Conservation (phyloP, 2,329 filamentous ascomycete species). For the Calonectria hongkongensis region DNA sequence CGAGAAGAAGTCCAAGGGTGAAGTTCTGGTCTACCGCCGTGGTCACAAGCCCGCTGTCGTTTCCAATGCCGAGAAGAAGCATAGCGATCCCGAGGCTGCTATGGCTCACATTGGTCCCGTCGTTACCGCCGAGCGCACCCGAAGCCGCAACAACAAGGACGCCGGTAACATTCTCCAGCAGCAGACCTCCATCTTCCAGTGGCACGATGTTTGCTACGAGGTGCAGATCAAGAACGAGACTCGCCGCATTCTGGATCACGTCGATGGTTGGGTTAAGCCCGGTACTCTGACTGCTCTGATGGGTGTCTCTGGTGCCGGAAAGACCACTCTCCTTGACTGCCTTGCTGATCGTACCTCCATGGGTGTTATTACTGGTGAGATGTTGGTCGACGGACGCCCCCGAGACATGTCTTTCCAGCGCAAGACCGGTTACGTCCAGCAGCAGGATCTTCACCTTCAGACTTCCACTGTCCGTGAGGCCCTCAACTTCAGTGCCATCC, state of each 20-base stretch:
- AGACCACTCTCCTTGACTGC: constrained; percentile 92
- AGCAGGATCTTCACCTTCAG: constrained; percentile 91
- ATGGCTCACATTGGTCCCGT: constrained; percentile 69
- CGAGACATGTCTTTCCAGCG: constrained; percentile 91
- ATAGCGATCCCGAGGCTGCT: constrained; percentile 75
- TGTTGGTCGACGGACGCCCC: constrained; percentile 79
- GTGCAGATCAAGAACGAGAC: constrained; percentile 86
- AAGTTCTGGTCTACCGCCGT: constrained; percentile 84
- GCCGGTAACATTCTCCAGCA: constrained; percentile 65
- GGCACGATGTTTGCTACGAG: constrained; percentile 87
- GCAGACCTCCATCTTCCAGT: constrained; percentile 88
- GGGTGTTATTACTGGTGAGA: constrained; percentile 91
- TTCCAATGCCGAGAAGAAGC: constrained; percentile 76
- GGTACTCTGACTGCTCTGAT: constrained; percentile 93
- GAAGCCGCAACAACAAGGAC: constrained; percentile 60
- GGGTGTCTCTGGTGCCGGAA: constrained; percentile 95
- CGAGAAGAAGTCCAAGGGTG: constrained; percentile 82
- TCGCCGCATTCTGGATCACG: constrained; percentile 86
- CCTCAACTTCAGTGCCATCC: constrained; percentile 87
- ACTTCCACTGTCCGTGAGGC: constrained; percentile 93
- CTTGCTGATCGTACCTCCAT: constrained; percentile 90
- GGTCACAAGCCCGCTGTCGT: constrained; percentile 77
- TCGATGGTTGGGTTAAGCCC: constrained; percentile 95
- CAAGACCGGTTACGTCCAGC: constrained; percentile 93
- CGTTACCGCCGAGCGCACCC: constrained; percentile 66